These are phyloP conservation scores for Suillus weaverae DNA, from an alignment of 768 basidiomycete genomes.

Conservation along the genomic window DNA sequence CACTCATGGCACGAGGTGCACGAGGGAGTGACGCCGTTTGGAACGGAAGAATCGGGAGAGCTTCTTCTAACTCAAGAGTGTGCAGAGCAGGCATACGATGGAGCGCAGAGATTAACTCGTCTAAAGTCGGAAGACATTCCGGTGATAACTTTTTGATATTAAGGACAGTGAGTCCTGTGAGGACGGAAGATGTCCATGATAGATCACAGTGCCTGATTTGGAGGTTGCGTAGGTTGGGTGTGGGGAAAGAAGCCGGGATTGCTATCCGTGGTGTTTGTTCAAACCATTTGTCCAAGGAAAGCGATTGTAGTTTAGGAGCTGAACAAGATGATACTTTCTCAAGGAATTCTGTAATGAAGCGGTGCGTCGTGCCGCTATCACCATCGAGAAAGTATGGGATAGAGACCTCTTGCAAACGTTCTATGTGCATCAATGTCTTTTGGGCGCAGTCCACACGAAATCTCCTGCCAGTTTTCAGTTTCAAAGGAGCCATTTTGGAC, in stretches of 20 bases:
- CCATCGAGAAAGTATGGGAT: slow-evolving; percentile 12
- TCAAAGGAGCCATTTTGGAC: slow-evolving; percentile 41
- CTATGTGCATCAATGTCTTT: slow-evolving; percentile 31
- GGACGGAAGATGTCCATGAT: slow-evolving; percentile 36
- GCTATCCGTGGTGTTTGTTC: background rate
- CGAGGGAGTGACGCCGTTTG: background rate
- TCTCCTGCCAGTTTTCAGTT: slow-evolving; percentile 23
- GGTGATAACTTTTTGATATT: slow-evolving; percentile 32
- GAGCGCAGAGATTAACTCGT: slow-evolving; percentile 34
- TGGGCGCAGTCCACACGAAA: slow-evolving; percentile 32
- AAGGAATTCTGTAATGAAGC: slow-evolving; percentile 27
- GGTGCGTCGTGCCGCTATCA: slow-evolving; percentile 23
- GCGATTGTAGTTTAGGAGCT: slow-evolving; percentile 35
- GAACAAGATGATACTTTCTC: slow-evolving; percentile 17
- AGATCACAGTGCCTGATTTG: slow-evolving; percentile 37
- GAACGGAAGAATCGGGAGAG: slow-evolving; percentile 25
- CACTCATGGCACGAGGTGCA: background rate
- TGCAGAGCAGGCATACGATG: slow-evolving; percentile 35
- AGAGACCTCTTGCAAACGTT: slow-evolving; percentile 36
- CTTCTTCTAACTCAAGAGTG: slow-evolving; percentile 35
- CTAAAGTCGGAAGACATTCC: slow-evolving; percentile 29
- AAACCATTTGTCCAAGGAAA: slow-evolving; percentile 25
- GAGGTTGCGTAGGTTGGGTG: slow-evolving; percentile 36
- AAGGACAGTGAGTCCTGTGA: slow-evolving; percentile 38
- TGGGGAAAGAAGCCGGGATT: slow-evolving; percentile 12